Percentiles rank a stretch among this genome's conserved stretches.
Evolutionary conservation across 768 basidiomycete species (phyloP).

Genomic region (Podaxis rugospora): DNA sequence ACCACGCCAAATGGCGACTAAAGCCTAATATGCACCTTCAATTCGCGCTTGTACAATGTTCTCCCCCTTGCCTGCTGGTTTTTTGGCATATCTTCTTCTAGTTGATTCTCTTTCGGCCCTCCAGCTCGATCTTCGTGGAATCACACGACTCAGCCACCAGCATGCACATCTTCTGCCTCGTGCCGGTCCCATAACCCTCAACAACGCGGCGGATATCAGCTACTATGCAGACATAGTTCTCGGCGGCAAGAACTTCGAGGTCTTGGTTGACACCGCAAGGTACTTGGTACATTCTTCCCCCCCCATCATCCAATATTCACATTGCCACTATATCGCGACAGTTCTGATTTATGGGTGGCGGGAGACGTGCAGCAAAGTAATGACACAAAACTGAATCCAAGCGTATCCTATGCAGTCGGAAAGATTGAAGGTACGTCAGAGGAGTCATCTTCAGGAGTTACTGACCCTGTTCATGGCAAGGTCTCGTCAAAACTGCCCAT

Average conservation of each 20-base stretch:
- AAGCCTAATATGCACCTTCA: neutral
- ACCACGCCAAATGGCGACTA: neutral
- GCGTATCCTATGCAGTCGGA: conserved; percentile 53
- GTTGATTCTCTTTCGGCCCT: conserved; percentile 10
- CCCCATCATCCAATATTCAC: neutral
- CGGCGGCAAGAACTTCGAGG: conserved; percentile 28
- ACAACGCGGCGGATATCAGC: conserved; percentile 33
- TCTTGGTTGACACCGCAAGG: conserved; percentile 48
- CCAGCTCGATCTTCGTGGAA: conserved; percentile 5
- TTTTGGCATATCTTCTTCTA: conserved; percentile 1
- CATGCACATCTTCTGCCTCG: neutral
- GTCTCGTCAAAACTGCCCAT: conserved; percentile 38
- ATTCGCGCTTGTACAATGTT: neutral
- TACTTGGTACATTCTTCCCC: conserved; percentile 15
- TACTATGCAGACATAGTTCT: conserved; percentile 37
- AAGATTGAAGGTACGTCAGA: conserved; percentile 38
- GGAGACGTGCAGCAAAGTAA: conserved; percentile 34
- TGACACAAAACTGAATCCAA: conserved; percentile 31
- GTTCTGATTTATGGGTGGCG: conserved; percentile 64
- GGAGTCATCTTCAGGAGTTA: neutral
- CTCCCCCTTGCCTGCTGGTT: neutral
- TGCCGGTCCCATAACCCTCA: conserved; percentile 13
- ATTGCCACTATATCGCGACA: conserved; percentile 18
- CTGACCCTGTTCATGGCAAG: conserved; percentile 21
- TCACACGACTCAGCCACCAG: neutral